Conservation (phyloP, 768 basidiomycete genomes). For the Lenzites betulinus region DNA sequence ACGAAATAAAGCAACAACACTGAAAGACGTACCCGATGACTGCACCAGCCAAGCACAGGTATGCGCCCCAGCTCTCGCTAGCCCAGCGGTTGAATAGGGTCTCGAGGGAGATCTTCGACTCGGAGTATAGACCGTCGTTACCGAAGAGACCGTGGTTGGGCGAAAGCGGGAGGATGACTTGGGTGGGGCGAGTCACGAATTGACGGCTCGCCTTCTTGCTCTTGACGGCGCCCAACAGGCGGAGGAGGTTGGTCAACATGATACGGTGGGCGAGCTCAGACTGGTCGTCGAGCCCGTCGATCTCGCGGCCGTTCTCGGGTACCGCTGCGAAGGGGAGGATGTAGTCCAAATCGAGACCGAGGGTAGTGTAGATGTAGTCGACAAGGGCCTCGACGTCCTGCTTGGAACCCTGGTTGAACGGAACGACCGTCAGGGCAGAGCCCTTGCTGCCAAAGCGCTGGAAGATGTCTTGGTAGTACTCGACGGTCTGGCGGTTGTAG, state of each 20-base stretch:
- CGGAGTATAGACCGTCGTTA: constrained; percentile 96
- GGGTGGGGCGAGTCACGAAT: constrained; percentile 96
- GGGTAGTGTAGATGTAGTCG: constrained; percentile 95
- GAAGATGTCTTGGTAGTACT: constrained; percentile 98
- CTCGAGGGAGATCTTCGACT: constrained; percentile 97
- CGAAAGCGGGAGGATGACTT: constrained; percentile 96
- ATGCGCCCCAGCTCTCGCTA: constrained; percentile 99
- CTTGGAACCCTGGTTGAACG: constrained; percentile 99
- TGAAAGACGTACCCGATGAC: constrained; percentile 81
- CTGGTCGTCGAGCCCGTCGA: constrained; percentile 94
- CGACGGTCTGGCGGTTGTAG: constrained; percentile 92
- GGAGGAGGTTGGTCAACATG: constrained; percentile 97
- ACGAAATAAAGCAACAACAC: not conserved
- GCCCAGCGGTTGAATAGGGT: constrained; percentile 98
- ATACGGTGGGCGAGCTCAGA: constrained; percentile 98
- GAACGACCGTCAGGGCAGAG: constrained; percentile 96
- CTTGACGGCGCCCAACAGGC: constrained; percentile 96
- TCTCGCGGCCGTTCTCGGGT: constrained; percentile 98
- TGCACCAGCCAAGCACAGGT: constrained; percentile 95
- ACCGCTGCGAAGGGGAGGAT: constrained; percentile 98
- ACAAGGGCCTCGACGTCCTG: constrained; percentile 98
- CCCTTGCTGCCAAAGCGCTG: constrained; percentile 94
- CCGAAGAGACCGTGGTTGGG: constrained; percentile 99
- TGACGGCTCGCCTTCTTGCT: constrained; percentile 96
- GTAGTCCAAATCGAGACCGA: constrained; percentile 97